A percentile compares a stretch with the other conserved stretches of the same genome.
These are phyloP conservation scores for Pythium rishiriense DNA, from an alignment of 352 stramenopile genomes.

Conservation along the genomic window DNA sequence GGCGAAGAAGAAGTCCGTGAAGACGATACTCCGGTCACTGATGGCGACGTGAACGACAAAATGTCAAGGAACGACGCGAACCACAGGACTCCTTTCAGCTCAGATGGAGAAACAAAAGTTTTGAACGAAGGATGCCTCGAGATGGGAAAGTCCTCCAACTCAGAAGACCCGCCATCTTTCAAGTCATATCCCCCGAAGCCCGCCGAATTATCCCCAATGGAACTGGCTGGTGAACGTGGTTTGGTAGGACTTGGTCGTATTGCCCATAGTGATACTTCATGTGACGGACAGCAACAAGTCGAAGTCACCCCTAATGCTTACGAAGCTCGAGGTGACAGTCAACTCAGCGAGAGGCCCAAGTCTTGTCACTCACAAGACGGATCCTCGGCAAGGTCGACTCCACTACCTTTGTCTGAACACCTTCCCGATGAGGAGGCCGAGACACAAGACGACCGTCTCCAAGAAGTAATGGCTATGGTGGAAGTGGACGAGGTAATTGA, in stretches of 20 bases:
- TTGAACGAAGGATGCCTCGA: too few species aligned
- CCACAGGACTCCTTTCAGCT: too few species aligned
- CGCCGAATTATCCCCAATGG: too few species aligned
- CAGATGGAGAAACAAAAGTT: too few species aligned
- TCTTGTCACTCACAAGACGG: neutral
- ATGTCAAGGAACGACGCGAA: too few species aligned
- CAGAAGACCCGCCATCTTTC: too few species aligned
- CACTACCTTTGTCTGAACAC: neutral
- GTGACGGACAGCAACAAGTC: neutral
- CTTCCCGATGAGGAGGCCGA: neutral
- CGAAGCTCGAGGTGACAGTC: neutral
- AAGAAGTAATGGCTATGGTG: constrained; percentile 11
- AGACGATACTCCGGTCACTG: neutral
- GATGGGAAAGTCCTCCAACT: too few species aligned
- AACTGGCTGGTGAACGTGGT: too few species aligned
- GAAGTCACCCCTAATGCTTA: neutral
- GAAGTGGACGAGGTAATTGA: neutral
- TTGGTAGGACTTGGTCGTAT: neutral
- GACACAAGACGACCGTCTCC: neutral
- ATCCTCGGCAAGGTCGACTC: neutral
- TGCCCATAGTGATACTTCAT: neutral
- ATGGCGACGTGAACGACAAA: neutral
- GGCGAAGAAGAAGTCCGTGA: neutral
- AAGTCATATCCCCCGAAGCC: too few species aligned
- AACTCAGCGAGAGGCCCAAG: neutral